A percentile compares a stretch with the other conserved stretches of the same genome.
Conservation (phyloP, 768 basidiomycete species). For the Boletus edulis region DNA sequence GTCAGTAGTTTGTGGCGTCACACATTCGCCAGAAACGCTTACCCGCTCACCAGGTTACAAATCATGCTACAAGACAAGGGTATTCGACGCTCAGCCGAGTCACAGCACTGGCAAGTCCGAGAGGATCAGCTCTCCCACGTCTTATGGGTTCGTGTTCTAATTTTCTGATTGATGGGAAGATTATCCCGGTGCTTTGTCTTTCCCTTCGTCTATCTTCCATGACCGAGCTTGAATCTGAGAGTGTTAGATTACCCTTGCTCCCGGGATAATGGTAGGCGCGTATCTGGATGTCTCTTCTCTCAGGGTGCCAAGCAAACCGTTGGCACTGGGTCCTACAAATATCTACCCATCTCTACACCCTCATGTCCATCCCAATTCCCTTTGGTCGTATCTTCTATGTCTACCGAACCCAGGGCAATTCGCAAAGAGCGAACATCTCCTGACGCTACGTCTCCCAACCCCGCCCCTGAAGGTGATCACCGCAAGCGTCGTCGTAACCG, state of each 20-base stretch:
- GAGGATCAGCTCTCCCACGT: constrained; percentile 21
- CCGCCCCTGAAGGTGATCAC: constrained; percentile 48
- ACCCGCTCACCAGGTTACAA: not conserved
- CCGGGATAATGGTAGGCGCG: constrained; percentile 6
- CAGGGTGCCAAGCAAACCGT: constrained; percentile 22
- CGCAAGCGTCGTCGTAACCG: constrained; percentile 66
- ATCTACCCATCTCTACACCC: constrained; percentile 11
- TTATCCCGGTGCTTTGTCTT: constrained; percentile 5
- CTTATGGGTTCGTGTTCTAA: constrained; percentile 17
- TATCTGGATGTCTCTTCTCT: not conserved
- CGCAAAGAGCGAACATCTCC: constrained; percentile 32
- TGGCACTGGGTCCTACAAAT: constrained; percentile 26
- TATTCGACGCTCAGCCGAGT: constrained; percentile 8
- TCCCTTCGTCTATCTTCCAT: constrained; percentile 13
- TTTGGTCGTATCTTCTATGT: constrained; percentile 20
- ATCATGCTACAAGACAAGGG: constrained; percentile 5
- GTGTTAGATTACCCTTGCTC: constrained; percentile 13
- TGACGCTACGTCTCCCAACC: constrained; percentile 23
- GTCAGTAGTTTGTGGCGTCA: not conserved
- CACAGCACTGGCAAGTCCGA: not conserved
- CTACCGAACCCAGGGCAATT: constrained; percentile 22
- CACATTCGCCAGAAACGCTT: not conserved
- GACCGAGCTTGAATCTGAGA: constrained; percentile 2
- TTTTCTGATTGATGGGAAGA: constrained; percentile 18
- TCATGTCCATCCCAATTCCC: constrained; percentile 1